Conservation (phyloP, 73 alveolate genomes). For the Halteria grandinella region DNA sequence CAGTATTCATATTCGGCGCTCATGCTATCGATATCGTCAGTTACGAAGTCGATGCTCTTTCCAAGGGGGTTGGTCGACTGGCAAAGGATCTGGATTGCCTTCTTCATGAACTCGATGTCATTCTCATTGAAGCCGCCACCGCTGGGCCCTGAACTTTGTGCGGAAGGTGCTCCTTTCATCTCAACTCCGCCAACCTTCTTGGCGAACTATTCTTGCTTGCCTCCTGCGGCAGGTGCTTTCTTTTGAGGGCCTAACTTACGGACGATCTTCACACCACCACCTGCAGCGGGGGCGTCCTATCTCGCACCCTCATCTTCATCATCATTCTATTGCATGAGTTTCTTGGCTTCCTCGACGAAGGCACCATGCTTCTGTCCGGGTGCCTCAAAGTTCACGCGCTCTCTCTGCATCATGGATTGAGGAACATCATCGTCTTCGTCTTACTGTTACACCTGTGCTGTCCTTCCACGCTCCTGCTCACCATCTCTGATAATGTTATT, state of each 20-base stretch:
- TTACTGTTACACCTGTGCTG: constrained; percentile 10
- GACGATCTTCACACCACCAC: constrained; percentile 63
- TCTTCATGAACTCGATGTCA: constrained; percentile 82
- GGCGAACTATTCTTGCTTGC: constrained; percentile 22
- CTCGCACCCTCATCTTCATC: constrained; percentile 62
- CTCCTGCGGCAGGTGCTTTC: constrained; percentile 68
- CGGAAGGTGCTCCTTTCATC: constrained; percentile 13
- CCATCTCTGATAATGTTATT: constrained; percentile 49
- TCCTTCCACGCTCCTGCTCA: constrained; percentile 53
- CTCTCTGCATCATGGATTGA: too few species aligned
- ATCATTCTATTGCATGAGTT: constrained; percentile 64
- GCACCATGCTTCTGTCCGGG: constrained; percentile 61
- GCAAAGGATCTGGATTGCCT: constrained; percentile 86
- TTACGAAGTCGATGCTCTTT: constrained; percentile 89
- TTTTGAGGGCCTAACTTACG: constrained; percentile 61
- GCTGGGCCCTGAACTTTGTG: neutral
- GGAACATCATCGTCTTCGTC: constrained; percentile 37
- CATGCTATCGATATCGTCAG: constrained; percentile 95
- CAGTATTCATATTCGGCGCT: constrained; percentile 91
- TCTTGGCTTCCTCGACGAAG: constrained; percentile 61
- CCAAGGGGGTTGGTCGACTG: constrained; percentile 95
- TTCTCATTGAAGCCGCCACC: constrained; percentile 58
- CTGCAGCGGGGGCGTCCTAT: constrained; percentile 61
- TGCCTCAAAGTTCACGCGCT: too few species aligned
- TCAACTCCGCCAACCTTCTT: constrained; percentile 33